phyloP scores from a whole-genome alignment of 306 rosid species.

The Quercus berberidifolia region DNA sequence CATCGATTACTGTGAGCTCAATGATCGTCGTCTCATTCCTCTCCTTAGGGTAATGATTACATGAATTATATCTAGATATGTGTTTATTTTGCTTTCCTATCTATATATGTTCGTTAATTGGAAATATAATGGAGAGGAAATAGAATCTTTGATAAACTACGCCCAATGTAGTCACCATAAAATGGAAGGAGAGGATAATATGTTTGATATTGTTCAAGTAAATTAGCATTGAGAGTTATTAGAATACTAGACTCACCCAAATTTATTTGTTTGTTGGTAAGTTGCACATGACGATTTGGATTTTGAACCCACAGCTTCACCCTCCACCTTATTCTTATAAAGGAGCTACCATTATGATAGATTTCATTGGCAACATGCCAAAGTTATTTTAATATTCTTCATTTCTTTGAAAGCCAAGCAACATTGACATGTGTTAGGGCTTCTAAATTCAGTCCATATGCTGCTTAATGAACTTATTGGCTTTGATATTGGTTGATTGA shows the following conservation, averaged over 20 bases:
- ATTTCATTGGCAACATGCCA: not conserved
- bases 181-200: not conserved
- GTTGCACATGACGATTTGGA: too few relatives aligned
- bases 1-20: conserved; percentile 71
- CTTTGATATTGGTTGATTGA: not conserved
- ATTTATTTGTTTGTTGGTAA: not conserved
- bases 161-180: not conserved
- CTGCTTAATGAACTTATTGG: not conserved
- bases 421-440: not conserved
- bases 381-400: not conserved
- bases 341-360: too few relatives aligned
- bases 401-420: not conserved
- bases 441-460: not conserved
- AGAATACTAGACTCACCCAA: not conserved
- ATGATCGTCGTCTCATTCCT: conserved; percentile 81
- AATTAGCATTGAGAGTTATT: not conserved
- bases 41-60: conserved; percentile 52
- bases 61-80: not conserved
- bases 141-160: not conserved
- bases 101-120: not conserved
- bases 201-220: not conserved
- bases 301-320: too few relatives aligned
- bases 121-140: not conserved
- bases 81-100: not conserved
- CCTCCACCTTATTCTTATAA: too few relatives aligned